A percentile compares a stretch with the other conserved stretches of the same genome.
Evolutionary conservation across 2,329 filamentous ascomycete genomes (phyloP).

Genomic region (Fusarium paranaense): DNA sequence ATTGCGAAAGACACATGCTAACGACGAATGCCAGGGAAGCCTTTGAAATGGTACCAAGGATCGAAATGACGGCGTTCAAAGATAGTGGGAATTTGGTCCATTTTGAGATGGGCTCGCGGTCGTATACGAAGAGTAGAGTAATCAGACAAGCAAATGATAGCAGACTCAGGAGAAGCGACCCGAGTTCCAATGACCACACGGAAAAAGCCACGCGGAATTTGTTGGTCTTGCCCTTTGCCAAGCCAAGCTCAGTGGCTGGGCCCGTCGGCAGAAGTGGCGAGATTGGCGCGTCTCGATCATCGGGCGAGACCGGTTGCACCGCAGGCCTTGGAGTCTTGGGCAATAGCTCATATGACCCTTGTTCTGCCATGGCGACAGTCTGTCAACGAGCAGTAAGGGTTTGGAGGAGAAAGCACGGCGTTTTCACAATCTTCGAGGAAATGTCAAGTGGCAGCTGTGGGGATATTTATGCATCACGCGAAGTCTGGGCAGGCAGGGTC

Average conservation of each 20-base stretch:
- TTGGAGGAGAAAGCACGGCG: neutral
- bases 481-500: neutral
- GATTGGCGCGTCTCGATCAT: neutral
- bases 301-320: neutral
- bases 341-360: neutral
- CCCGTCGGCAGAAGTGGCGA: neutral
- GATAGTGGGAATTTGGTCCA: constrained; percentile 9
- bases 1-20: constrained; percentile 26
- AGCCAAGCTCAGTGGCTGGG: neutral
- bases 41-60: constrained; percentile 16
- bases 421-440: neutral
- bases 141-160: constrained; percentile 1
- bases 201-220: neutral
- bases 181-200: neutral
- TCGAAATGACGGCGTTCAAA: constrained; percentile 24
- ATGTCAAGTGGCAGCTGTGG: neutral
- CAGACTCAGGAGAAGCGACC: neutral
- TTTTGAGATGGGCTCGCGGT: constrained; percentile 10
- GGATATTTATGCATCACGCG: neutral
- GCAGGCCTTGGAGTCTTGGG: neutral
- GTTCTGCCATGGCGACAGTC: neutral
- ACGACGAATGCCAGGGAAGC: neutral
- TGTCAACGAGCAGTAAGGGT: neutral
- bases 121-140: neutral
- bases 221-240: neutral